Evolutionary conservation across 2,329 filamentous ascomycete genomes (phyloP), one percentile per base, ranked within the genome.

Genomic region (Trichoderma sp.): DNA sequence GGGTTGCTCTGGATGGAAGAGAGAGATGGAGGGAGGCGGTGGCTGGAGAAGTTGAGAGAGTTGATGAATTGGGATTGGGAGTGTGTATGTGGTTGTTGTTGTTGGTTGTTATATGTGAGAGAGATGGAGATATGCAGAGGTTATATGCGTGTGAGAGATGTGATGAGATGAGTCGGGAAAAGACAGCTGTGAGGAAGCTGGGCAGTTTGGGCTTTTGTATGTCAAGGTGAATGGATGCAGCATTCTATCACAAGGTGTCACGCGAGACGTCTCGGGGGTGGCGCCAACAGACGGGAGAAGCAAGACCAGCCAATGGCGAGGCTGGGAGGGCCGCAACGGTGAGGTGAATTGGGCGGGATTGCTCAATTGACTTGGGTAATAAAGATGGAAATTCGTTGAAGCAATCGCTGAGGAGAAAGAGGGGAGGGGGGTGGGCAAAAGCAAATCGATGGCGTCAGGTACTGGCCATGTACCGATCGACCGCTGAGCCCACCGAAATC

Each of bases 211-310:
- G 66, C 66, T 68, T 68, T 68, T 68, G 66, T 68, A 50, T 50
- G n/a, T 50, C 43, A 50, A 50, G 43, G 43, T 50, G 43, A 50
- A 50, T 50, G n/a, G n/a, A 50, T n/a, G 43, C n/a, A 61, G 55
- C 55, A 68, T 50, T 68, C 20, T 75, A 76, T 73, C 73, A 74
- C 64, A 70, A 69, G 65, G 58, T 68, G 74, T 76, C 74, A 75
- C 74, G 74, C 74, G 72, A 75, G 72, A 72, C 23, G 68, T 72
- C 72, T 34, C n/a, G 66, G 72, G 75, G 72, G 73, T 72, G 73
- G 72, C 64, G 39, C 58, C 62, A 71, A 58, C 57, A 64, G 68
- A 43, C 8, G 66, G 62, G 23, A 57, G 64, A 43, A 58, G 64
- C 6, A 68, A 12, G 34, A 61, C 20, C 26, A 43, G 43, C 67